Conservation (phyloP, 441 rosid species). For the Macaranga tanarius region DNA sequence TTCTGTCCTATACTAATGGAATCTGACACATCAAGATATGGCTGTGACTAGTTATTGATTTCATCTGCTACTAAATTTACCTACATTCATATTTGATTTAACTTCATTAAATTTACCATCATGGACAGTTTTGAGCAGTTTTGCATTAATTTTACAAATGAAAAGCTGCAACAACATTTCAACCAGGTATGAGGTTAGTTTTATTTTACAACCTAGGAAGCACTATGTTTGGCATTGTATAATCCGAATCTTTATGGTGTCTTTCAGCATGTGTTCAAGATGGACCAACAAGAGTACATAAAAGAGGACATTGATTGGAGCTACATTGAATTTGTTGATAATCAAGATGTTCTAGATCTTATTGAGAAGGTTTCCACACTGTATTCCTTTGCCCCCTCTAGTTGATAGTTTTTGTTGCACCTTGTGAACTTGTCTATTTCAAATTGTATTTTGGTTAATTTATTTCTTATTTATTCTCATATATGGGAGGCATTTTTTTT, state of each 20-base stretch:
- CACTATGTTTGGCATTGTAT: conserved; percentile 22
- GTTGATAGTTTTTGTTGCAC: background rate
- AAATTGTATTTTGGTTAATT: background rate
- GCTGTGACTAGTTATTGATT: background rate
- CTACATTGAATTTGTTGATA: conserved; percentile 89
- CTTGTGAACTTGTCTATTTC: background rate
- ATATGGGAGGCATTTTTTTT: no score
- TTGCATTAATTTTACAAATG: conserved; percentile 93
- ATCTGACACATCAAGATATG: background rate
- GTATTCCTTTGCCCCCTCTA: background rate
- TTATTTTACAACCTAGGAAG: conserved; percentile 9
- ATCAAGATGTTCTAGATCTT: conserved; percentile 91
- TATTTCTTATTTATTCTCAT: background rate
- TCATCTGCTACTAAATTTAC: background rate
- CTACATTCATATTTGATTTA: background rate
- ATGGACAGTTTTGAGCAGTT: conserved; percentile 81
- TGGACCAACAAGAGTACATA: conserved; percentile 87
- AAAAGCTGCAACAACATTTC: conserved; percentile 97
- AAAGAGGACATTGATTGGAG: conserved; percentile 94
- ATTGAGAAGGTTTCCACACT: conserved; percentile 71
- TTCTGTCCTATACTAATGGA: background rate
- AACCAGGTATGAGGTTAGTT: conserved; percentile 62
- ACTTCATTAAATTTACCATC: background rate
- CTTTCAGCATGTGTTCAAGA: conserved; percentile 92
- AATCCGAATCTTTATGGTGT: conserved; percentile 14